Evolutionary conservation across 1,284 basidiomycete species (phyloP).

Genomic region (Xerocomus minutiporus): DNA sequence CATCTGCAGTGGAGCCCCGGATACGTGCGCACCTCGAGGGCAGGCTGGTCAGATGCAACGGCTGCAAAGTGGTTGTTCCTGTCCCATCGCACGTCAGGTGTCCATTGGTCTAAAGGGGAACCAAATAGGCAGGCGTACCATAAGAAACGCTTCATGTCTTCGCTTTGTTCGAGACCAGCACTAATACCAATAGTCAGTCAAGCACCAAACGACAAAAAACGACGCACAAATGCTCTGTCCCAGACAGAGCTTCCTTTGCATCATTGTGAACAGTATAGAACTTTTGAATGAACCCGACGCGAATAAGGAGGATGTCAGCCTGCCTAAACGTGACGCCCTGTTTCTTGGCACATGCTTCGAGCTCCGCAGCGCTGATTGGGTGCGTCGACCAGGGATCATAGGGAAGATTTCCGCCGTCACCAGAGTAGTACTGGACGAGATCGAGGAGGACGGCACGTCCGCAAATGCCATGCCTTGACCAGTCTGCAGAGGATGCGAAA

Average conservation of each 20-base stretch:
- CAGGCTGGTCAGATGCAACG: slow-evolving; percentile 62
- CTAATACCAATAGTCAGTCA: neutral
- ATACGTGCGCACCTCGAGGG: slow-evolving; percentile 49
- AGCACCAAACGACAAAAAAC: neutral
- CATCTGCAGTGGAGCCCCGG: neutral
- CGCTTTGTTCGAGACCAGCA: slow-evolving; percentile 64
- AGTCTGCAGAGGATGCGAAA: slow-evolving; percentile 41
- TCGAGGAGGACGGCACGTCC: slow-evolving; percentile 69
- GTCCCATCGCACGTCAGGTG: slow-evolving; percentile 2
- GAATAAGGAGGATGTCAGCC: slow-evolving; percentile 58
- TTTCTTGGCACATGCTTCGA: slow-evolving; percentile 58
- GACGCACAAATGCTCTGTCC: slow-evolving; percentile 50
- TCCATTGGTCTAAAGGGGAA: neutral
- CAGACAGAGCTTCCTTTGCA: slow-evolving; percentile 45
- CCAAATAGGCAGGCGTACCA: slow-evolving; percentile 40
- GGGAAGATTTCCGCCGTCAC: slow-evolving; percentile 41
- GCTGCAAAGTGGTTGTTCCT: slow-evolving; percentile 80
- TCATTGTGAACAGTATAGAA: slow-evolving; percentile 45
- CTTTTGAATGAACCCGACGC: slow-evolving; percentile 65
- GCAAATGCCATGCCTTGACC: slow-evolving; percentile 71
- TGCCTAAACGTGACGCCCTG: slow-evolving; percentile 56
- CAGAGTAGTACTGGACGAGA: slow-evolving; percentile 51
- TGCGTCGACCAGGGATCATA: slow-evolving; percentile 67
- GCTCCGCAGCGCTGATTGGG: slow-evolving; percentile 49
- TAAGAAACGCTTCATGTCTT: slow-evolving; percentile 68